Conservation (phyloP, 805 yeast genomes). For the Sugiyamaella floridensis region DNA sequence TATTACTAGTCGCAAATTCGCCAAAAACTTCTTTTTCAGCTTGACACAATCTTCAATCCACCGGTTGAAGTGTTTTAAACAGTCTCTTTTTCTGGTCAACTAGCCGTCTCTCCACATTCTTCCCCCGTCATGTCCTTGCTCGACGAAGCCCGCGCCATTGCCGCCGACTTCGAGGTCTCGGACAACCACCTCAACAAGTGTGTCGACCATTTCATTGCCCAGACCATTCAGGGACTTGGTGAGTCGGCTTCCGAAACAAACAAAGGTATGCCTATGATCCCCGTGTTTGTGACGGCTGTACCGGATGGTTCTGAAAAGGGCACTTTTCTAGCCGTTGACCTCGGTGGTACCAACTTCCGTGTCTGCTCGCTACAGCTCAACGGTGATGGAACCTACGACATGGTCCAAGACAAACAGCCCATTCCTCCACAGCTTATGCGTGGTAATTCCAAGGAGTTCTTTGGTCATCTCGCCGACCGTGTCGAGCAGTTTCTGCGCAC, state of each 20-base stretch:
- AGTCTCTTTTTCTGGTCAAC: neutral
- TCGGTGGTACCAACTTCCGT: slow-evolving; percentile 95
- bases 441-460: slow-evolving; percentile 58
- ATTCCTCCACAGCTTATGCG: slow-evolving; percentile 73
- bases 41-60: neutral
- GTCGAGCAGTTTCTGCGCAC: slow-evolving; percentile 56
- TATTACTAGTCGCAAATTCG: too few relatives aligned
- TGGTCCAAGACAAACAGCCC: slow-evolving; percentile 69
- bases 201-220: slow-evolving; percentile 22
- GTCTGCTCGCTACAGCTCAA: slow-evolving; percentile 76
- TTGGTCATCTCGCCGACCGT: slow-evolving; percentile 66
- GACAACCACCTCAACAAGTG: slow-evolving; percentile 19
- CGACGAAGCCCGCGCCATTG: slow-evolving; percentile 13
- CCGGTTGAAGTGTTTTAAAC: neutral
- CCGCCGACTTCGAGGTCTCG: slow-evolving; percentile 18
- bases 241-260: slow-evolving; percentile 11
- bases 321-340: slow-evolving; percentile 78
- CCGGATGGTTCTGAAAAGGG: slow-evolving; percentile 87
- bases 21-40: too few relatives aligned
- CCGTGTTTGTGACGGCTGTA: slow-evolving; percentile 75
- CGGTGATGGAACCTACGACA: slow-evolving; percentile 59
- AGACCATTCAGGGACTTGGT: slow-evolving; percentile 28
- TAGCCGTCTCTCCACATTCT: neutral
- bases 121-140: neutral
- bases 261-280: slow-evolving; percentile 62